Percentiles rank a stretch among this genome's conserved stretches.
phyloP scores from a whole-genome alignment of 108 stramenopile species.

The Phaeodactylum tricornutum region DNA sequence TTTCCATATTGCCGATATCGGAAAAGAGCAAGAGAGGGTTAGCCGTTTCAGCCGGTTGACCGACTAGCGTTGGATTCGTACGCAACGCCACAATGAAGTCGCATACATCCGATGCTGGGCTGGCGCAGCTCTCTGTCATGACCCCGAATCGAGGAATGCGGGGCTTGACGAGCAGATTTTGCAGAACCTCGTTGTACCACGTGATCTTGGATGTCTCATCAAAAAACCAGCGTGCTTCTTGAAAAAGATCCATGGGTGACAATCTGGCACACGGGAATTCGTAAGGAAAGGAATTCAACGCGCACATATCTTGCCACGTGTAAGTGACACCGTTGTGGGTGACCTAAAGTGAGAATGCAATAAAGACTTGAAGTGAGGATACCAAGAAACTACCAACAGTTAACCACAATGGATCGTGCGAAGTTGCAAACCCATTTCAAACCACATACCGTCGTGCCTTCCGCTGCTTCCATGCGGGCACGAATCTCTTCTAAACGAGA shows the following conservation, averaged over 20 bases:
- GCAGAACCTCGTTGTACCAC: slow-evolving; percentile 27
- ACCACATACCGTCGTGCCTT: slow-evolving; percentile 24
- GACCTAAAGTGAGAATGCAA: slow-evolving; percentile 16
- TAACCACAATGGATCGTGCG: no score
- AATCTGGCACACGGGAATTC: slow-evolving; percentile 27
- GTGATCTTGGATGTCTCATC: slow-evolving; percentile 18
- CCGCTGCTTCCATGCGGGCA: slow-evolving; percentile 19
- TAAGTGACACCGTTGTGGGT: slow-evolving; percentile 7
- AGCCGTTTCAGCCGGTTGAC: slow-evolving; percentile 4
- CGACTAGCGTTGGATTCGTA: not conserved
- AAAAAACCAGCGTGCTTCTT: slow-evolving; percentile 33
- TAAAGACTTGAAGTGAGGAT: no score
- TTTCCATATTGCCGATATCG: slow-evolving; percentile 32
- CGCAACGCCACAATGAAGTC: slow-evolving; percentile 7
- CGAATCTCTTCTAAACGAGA: slow-evolving; percentile 19
- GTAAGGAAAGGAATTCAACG: slow-evolving; percentile 15
- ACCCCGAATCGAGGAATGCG: slow-evolving; percentile 28
- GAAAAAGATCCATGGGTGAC: slow-evolving; percentile 38
- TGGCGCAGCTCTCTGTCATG: slow-evolving; percentile 12
- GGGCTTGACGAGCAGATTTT: slow-evolving; percentile 15
- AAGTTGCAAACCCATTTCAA: not conserved
- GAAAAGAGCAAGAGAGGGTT: slow-evolving; percentile 19
- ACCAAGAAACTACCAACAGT: no score
- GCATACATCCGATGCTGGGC: not conserved
- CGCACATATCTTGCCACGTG: slow-evolving; percentile 33